A percentile compares a stretch with the other conserved stretches of the same genome.
Conservation (phyloP, 257 asterid species). For the Solanum paucissectum region DNA sequence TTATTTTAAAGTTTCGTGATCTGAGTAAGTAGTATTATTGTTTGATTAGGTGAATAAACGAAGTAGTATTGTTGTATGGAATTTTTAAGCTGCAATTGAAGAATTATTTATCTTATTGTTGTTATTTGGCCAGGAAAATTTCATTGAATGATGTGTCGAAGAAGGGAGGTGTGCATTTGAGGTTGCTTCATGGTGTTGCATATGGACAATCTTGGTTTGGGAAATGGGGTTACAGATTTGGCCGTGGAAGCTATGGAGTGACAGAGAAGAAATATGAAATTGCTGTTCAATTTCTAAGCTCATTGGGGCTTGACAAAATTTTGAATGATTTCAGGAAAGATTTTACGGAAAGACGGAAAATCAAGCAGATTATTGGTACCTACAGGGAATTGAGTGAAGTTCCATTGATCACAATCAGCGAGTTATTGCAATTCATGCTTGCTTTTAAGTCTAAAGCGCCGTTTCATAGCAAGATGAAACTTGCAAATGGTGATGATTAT, state of each 20-base stretch:
- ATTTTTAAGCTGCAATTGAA: not conserved
- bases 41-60: not conserved
- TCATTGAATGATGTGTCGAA: constrained; percentile 31
- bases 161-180: constrained; percentile 30
- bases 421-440: constrained; percentile 43
- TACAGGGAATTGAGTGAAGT: constrained; percentile 34
- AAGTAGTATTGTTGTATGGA: not conserved
- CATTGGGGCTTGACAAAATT: constrained; percentile 33
- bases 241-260: constrained; percentile 28
- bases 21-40: not conserved
- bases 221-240: constrained; percentile 58
- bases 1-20: not conserved
- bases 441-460: constrained; percentile 18
- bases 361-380: constrained; percentile 24
- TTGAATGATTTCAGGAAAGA: constrained; percentile 25
- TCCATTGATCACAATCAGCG: constrained; percentile 30
- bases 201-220: constrained; percentile 45
- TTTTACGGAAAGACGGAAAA: constrained; percentile 6
- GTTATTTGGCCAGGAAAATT: constrained; percentile 36
- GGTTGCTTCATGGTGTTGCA: constrained; percentile 44
- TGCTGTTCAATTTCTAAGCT: constrained; percentile 32
- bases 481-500: not conserved
- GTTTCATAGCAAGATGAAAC: not conserved
- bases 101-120: not conserved
- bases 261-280: constrained; percentile 24